These are phyloP conservation scores for Penicillium alfredii DNA, from an alignment of 495 filamentous ascomycete genomes.

Conservation along the genomic window DNA sequence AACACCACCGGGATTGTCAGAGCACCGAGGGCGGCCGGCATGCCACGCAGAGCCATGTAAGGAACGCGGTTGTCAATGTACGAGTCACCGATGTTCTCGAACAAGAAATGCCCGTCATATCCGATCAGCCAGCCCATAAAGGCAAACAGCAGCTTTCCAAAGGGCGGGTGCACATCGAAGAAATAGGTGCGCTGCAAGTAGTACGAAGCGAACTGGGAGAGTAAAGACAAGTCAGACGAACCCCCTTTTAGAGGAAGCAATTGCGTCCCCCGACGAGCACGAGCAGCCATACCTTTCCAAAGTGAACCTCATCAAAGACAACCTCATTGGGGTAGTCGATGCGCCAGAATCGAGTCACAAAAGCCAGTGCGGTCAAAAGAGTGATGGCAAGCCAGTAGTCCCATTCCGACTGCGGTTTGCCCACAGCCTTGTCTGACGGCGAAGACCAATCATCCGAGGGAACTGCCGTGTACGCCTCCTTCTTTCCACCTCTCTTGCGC, in stretches of 20 bases:
- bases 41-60: constrained; percentile 88
- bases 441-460: constrained; percentile 26
- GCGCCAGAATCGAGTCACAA: constrained; percentile 88
- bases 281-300: constrained; percentile 76
- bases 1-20: constrained; percentile 92
- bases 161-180: constrained; percentile 98
- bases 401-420: constrained; percentile 53
- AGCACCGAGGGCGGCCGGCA: constrained; percentile 88
- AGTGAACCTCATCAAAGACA: constrained; percentile 99
- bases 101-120: constrained; percentile 94
- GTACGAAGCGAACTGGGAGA: constrained; percentile 79
- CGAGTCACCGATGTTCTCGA: constrained; percentile 98
- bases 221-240: constrained; percentile 13
- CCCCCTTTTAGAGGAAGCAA: constrained; percentile 8
- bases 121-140: constrained; percentile 93
- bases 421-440: constrained; percentile 14
- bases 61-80: constrained; percentile 97
- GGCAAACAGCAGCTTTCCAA: constrained; percentile 67
- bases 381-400: constrained; percentile 78
- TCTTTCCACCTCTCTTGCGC: constrained; percentile 48
- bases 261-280: constrained; percentile 1
- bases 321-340: constrained; percentile 93
- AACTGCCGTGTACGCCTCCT: constrained; percentile 29
- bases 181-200: constrained; percentile 98
- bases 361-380: constrained; percentile 76